A percentile compares a stretch with the other conserved stretches of the same genome.
Conservation (phyloP, 768 basidiomycete genomes). For the Hirschioporus abietinus region DNA sequence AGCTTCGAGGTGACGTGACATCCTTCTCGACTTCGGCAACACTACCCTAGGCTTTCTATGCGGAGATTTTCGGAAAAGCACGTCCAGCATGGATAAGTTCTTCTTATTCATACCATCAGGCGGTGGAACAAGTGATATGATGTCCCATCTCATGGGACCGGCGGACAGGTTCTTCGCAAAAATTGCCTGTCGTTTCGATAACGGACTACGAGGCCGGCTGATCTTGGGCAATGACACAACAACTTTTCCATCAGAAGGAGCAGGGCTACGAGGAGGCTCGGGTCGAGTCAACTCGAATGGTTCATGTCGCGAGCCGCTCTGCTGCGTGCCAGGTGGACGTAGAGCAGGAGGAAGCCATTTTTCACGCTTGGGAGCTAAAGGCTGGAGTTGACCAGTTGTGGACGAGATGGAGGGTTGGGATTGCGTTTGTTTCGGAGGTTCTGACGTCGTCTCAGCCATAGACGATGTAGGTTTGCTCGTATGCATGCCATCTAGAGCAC, state of each 20-base stretch:
- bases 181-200: constrained; percentile 44
- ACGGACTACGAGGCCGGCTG: constrained; percentile 36
- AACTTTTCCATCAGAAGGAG: constrained; percentile 31
- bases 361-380: constrained; percentile 27
- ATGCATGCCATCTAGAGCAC: constrained; percentile 68
- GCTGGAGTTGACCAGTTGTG: not conserved
- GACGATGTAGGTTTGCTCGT: constrained; percentile 30
- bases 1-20: not conserved
- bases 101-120: constrained; percentile 56
- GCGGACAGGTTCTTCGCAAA: constrained; percentile 32
- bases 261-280: constrained; percentile 46
- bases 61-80: constrained; percentile 42
- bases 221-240: constrained; percentile 44
- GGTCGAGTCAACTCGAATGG: constrained; percentile 41
- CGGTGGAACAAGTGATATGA: constrained; percentile 68
- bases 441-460: constrained; percentile 17
- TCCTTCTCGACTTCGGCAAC: not conserved
- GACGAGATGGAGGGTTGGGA: not conserved
- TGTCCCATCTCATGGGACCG: constrained; percentile 50
- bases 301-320: constrained; percentile 28
- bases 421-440: constrained; percentile 16
- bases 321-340: constrained; percentile 25
- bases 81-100: constrained; percentile 59
- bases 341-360: constrained; percentile 58
- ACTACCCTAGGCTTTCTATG: not conserved